Evolutionary conservation across 176 grass and related monocot species (phyloP).

Genomic region (Miscanthus lutarioriparius): DNA sequence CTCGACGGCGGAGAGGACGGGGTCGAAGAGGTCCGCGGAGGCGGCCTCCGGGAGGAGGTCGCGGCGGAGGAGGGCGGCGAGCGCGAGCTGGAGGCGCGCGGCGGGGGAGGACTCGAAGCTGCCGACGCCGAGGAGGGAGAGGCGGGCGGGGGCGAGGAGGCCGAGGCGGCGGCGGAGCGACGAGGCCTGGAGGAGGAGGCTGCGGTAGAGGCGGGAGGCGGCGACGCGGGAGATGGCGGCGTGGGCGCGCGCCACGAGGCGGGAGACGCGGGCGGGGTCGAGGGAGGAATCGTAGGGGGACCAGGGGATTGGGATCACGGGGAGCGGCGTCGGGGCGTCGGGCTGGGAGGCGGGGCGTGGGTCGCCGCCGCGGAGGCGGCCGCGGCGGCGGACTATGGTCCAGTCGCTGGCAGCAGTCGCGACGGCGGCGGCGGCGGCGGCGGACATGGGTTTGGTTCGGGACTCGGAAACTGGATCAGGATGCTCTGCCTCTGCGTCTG

Average conservation of each 20-base stretch:
- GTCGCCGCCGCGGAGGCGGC: not conserved
- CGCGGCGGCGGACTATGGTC: not conserved
- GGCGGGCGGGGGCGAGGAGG: not conserved
- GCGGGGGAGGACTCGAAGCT: conserved; percentile 62
- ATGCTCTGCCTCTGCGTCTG: not conserved
- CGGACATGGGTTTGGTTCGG: not conserved
- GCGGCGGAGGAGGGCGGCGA: not conserved
- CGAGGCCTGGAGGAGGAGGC: conserved; percentile 36
- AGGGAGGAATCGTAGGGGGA: conserved; percentile 46
- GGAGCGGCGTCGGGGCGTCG: not conserved
- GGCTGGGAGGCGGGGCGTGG: not conserved
- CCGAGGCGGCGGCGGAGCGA: conserved; percentile 33
- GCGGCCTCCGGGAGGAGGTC: not conserved
- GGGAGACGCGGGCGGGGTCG: not conserved
- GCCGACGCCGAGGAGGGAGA: conserved; percentile 62
- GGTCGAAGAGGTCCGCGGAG: not conserved
- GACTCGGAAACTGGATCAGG: not conserved
- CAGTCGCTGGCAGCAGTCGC: not conserved
- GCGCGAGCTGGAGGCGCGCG: not conserved
- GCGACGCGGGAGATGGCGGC: conserved; percentile 47
- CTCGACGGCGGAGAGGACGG: conserved; percentile 72
- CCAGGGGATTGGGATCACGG: not conserved
- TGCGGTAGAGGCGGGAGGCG: conserved; percentile 40
- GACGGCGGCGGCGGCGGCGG: not conserved
- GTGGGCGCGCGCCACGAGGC: conserved; percentile 27